Evolutionary conservation across 192 early-diverging fungal species (phyloP), one percentile per base, ranked within the genome.

Genomic region (Diversispora eburnea): DNA sequence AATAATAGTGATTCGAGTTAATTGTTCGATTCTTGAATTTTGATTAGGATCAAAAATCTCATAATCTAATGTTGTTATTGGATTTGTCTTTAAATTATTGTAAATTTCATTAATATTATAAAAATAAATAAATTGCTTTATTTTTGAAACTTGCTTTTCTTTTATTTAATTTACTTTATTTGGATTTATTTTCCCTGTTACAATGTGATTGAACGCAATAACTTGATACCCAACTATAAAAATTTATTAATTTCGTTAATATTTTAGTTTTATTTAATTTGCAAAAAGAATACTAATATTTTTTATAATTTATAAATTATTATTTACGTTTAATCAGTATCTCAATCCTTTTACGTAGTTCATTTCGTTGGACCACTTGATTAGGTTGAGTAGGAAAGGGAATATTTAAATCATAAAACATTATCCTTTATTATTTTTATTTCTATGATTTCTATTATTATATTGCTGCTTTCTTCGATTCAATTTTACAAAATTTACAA

Each of bases 371-470:
- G 15, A 68, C 70, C 43, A 67, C 63, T 39, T 72, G 42, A 60
- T 75, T 71, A 3, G 65, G 46, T 5, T 68, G 39, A 6, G 77
- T 64, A 13, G 79, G 75, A 68, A 83, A 83, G 8, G 83, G 81
- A 33, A 88, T 65, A 72, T 88, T 88, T 54, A 88, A 81, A 74
- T 88, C 86, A 45, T 83, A 86, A 66, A 88, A 85, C 86, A 88
- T 88, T 59, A 54, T 56, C 74, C 5, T 64, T 33, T 33, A n/a
- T n/a, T n/a, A n/a, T n/a, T n/a, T n/a, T n/a, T n/a, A 33, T 33
- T 33, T 33, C 25, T 33, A 33, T 33, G 25, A 33, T 33, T 33
- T 33, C 25, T 33, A 33, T 33, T 33, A 33, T 33, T 33, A 33
- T 33, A 33, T 33, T 33, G 2, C 25, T 33, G 25, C 25, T 0